Evolutionary conservation across 2,329 filamentous ascomycete species (phyloP).

Genomic region (Penicillium freii): DNA sequence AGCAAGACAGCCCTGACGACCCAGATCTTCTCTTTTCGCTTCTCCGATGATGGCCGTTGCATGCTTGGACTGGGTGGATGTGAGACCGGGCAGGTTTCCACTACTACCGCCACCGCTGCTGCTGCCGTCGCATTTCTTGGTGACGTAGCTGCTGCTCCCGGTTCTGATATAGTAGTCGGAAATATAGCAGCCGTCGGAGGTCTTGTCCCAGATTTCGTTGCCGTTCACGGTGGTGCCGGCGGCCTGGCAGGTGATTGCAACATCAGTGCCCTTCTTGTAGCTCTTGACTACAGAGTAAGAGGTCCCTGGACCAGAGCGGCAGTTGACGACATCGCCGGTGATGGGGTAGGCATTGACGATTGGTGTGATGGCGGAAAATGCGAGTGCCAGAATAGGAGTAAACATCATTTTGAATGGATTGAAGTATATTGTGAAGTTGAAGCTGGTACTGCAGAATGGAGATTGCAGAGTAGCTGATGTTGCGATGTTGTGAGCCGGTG

Average conservation of each 20-base stretch:
- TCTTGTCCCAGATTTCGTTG: conserved; percentile 22
- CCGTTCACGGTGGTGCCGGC: conserved; percentile 13
- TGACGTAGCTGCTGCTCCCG: conserved; percentile 14
- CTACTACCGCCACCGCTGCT: conserved; percentile 1
- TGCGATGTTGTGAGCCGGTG: not conserved
- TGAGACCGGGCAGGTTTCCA: conserved; percentile 17
- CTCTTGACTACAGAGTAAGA: conserved; percentile 16
- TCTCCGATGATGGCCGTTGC: conserved; percentile 21
- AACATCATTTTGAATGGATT: conserved; percentile 7
- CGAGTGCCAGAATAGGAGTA: conserved; percentile 7
- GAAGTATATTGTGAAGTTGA: not conserved
- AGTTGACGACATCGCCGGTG: conserved; percentile 14
- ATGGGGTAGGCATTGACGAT: conserved; percentile 17
- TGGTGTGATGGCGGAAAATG: conserved; percentile 2
- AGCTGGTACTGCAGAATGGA: not conserved
- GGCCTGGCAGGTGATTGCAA: conserved; percentile 16
- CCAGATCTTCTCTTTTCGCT: conserved; percentile 17
- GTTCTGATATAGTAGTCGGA: conserved; percentile 23
- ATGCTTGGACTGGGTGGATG: conserved; percentile 19
- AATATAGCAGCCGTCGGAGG: conserved; percentile 21
- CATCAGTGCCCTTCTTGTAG: conserved; percentile 12
- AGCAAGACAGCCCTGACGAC: conserved; percentile 21
- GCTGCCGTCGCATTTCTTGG: conserved; percentile 11
- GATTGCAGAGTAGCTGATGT: not conserved
- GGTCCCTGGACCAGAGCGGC: conserved; percentile 21